Conservation (phyloP, 2,329 filamentous ascomycete species). For the Aspergillus piperis region DNA sequence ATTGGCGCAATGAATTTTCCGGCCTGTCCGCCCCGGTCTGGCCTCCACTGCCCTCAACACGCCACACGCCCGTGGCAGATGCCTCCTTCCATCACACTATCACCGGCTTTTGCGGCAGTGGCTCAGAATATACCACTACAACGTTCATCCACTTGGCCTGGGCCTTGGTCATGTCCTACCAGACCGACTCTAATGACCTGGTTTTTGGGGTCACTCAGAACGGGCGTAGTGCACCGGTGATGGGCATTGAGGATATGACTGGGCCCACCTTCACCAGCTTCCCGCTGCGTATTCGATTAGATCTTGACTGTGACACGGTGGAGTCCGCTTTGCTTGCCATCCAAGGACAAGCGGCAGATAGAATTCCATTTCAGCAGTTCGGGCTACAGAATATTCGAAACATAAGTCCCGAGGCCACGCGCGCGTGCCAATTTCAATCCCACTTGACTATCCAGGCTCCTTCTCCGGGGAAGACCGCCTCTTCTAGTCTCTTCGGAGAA, state of each 20-base stretch:
- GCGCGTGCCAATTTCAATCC: too few relatives aligned
- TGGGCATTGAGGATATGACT: slow-evolving; percentile 45
- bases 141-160: slow-evolving; percentile 47
- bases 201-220: slow-evolving; percentile 49
- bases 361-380: too few relatives aligned
- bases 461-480: too few relatives aligned
- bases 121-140: slow-evolving; percentile 36
- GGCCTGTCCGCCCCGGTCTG: too few relatives aligned
- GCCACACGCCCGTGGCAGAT: not conserved
- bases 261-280: slow-evolving; percentile 48
- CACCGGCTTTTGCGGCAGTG: not conserved
- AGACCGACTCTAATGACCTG: slow-evolving; percentile 40
- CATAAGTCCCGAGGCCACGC: too few relatives aligned
- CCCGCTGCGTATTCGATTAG: slow-evolving; percentile 20
- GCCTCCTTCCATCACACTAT: not conserved
- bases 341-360: too few relatives aligned
- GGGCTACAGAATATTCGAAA: too few relatives aligned
- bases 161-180: slow-evolving; percentile 42
- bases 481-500: too few relatives aligned
- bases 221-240: slow-evolving; percentile 43
- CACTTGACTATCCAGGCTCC: too few relatives aligned
- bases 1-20: too few relatives aligned
- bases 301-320: too few relatives aligned
- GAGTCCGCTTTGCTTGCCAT: too few relatives aligned
- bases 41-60: not conserved